phyloP scores from a whole-genome alignment of 2,329 filamentous ascomycete genomes.

The Teratosphaeria nubilosa region DNA sequence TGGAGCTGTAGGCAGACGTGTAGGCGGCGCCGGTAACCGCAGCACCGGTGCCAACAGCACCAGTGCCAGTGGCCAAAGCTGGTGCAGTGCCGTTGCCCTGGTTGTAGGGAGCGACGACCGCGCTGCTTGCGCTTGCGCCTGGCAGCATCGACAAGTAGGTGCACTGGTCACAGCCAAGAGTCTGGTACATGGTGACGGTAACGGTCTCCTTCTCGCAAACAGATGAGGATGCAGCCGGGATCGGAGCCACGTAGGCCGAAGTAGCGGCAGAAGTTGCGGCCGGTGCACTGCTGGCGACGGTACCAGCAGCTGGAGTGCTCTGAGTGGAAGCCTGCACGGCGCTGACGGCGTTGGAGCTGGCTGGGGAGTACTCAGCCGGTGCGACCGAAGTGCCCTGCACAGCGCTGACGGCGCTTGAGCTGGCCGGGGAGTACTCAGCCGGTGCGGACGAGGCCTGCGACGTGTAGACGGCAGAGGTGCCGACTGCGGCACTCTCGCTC shows the following conservation, averaged over 20 bases:
- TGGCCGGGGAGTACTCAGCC: background rate
- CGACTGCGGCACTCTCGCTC: background rate
- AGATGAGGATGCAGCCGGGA: background rate
- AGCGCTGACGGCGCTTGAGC: background rate
- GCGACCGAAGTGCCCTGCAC: background rate
- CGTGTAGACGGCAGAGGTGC: background rate
- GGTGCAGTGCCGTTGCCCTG: background rate
- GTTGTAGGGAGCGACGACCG: background rate
- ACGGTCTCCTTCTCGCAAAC: background rate
- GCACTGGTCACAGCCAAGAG: slow-evolving; percentile 3
- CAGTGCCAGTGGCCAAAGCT: background rate
- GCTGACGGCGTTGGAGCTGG: background rate
- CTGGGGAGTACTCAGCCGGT: background rate
- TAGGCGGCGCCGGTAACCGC: background rate
- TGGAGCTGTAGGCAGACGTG: background rate
- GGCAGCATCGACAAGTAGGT: slow-evolving; percentile 5
- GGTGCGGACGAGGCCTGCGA: background rate
- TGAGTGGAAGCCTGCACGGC: background rate
- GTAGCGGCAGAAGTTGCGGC: background rate
- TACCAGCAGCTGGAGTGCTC: background rate
- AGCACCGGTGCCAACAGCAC: background rate
- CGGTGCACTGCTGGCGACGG: background rate
- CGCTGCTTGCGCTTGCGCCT: background rate
- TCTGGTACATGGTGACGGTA: slow-evolving; percentile 3
- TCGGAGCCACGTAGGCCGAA: background rate